Conservation (phyloP, 495 filamentous ascomycete genomes). For the Penicillium goetzii region DNA sequence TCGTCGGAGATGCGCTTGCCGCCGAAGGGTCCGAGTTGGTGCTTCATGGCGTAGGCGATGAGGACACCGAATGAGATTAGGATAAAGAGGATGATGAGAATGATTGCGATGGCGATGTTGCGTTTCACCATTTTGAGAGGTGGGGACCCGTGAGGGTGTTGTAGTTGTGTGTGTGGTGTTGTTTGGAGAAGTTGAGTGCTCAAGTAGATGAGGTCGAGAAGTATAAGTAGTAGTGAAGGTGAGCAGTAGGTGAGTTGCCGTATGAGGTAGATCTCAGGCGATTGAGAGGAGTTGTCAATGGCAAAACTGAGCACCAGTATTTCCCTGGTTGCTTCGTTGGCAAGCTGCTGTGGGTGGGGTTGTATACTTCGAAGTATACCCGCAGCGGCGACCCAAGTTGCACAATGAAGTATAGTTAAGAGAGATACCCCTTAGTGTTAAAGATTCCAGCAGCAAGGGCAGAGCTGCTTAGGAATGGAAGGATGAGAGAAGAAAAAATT, state of each 20-base stretch:
- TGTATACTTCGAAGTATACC: slow-evolving; percentile 12
- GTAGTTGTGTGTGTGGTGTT: not conserved
- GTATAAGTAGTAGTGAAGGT: not conserved
- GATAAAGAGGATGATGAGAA: slow-evolving; percentile 79
- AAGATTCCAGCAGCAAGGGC: slow-evolving; percentile 2
- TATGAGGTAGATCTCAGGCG: not conserved
- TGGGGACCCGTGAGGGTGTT: slow-evolving; percentile 1
- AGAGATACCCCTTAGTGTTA: not conserved
- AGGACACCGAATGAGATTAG: slow-evolving; percentile 70
- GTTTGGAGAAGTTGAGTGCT: not conserved
- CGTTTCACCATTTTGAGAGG: slow-evolving; percentile 56
- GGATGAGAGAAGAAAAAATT: slow-evolving; percentile 15
- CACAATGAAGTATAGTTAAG: not conserved
- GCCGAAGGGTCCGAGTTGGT: slow-evolving; percentile 47
- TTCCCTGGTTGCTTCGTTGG: not conserved
- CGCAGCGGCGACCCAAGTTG: not conserved
- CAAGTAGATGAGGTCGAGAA: not conserved
- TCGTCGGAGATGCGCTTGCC: slow-evolving; percentile 43
- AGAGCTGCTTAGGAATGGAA: slow-evolving; percentile 11
- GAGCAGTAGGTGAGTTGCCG: not conserved
- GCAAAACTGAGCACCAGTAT: not conserved
- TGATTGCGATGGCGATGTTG: slow-evolving; percentile 81
- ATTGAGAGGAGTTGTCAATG: not conserved
- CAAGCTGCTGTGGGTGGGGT: not conserved
- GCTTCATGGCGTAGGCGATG: slow-evolving; percentile 63